Conservation (phyloP, 352 stramenopile species). For the Pythium brachiatum region DNA sequence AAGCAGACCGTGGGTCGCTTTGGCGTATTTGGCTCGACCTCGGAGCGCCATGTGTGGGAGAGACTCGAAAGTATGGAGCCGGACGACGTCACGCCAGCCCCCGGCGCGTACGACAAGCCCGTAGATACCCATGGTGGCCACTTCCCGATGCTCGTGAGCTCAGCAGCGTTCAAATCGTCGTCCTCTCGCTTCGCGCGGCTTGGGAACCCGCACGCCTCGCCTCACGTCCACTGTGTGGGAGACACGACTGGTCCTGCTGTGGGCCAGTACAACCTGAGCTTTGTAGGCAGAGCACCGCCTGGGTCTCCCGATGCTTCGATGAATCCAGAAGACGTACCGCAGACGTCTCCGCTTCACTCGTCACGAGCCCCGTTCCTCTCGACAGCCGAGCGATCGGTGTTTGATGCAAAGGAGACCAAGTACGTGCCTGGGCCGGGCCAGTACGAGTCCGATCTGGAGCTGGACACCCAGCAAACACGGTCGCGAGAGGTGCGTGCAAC, state of each 20-base stretch:
- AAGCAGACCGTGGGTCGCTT: constrained; percentile 57
- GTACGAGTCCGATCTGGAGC: constrained; percentile 18
- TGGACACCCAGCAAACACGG: constrained; percentile 7
- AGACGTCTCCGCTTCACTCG: constrained; percentile 12
- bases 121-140: constrained; percentile 33
- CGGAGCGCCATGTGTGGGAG: constrained; percentile 70
- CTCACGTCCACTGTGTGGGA: constrained; percentile 53
- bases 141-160: constrained; percentile 35
- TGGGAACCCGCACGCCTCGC: constrained; percentile 38
- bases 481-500: constrained; percentile 22
- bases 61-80: constrained; percentile 45
- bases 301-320: background rate
- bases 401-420: constrained; percentile 23
- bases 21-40: constrained; percentile 72
- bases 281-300: background rate
- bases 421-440: constrained; percentile 30
- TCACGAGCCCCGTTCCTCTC: constrained; percentile 26
- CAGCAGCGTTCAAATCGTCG: constrained; percentile 57
- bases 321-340: background rate
- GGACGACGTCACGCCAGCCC: constrained; percentile 49
- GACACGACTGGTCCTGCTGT: constrained; percentile 40
- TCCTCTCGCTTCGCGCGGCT: constrained; percentile 49
- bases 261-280: constrained; percentile 32
- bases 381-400: constrained; percentile 18
- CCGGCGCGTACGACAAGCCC: constrained; percentile 47